phyloP scores from a whole-genome alignment of 2,329 filamentous ascomycete genomes.

The Paraphoma chrysanthemicola region DNA sequence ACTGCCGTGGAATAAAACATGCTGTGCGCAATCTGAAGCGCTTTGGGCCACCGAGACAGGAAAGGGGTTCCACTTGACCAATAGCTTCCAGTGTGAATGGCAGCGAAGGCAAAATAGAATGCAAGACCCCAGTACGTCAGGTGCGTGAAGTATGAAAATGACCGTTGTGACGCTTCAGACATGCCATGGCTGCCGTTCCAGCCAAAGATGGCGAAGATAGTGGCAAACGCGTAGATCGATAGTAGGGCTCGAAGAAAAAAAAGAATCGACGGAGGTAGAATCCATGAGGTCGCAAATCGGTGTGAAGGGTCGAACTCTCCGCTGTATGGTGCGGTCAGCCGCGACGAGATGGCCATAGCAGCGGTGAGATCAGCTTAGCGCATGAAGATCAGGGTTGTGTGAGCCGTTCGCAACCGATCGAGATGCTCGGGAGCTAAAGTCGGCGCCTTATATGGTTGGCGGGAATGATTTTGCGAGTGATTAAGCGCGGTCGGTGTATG shows the following conservation, averaged over 20 bases:
- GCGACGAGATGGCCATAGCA: constrained; percentile 35
- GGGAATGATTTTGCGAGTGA: not conserved
- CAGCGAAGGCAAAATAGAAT: constrained; percentile 76
- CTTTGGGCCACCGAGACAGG: constrained; percentile 46
- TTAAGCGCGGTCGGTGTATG: not conserved
- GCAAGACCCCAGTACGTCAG: constrained; percentile 82
- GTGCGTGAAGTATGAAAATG: constrained; percentile 84
- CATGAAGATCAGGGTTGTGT: constrained; percentile 5
- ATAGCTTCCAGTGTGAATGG: constrained; percentile 74
- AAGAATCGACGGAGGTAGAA: constrained; percentile 71
- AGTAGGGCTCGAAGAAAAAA: constrained; percentile 62
- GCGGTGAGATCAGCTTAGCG: constrained; percentile 1
- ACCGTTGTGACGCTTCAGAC: constrained; percentile 53
- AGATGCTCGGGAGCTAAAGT: not conserved
- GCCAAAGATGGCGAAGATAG: constrained; percentile 72
- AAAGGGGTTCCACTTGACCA: constrained; percentile 46
- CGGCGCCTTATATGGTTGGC: not conserved
- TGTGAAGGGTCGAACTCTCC: constrained; percentile 56
- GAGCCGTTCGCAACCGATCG: not conserved
- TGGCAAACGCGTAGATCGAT: constrained; percentile 71
- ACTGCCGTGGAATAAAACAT: constrained; percentile 53
- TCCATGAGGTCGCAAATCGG: constrained; percentile 82
- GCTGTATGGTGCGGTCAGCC: constrained; percentile 33
- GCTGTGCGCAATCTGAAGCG: constrained; percentile 48
- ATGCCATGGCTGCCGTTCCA: constrained; percentile 66